Percentiles rank a stretch among this genome's conserved stretches.
phyloP scores from a whole-genome alignment of 176 grass and related monocot species.

The Triticum urartu region DNA sequence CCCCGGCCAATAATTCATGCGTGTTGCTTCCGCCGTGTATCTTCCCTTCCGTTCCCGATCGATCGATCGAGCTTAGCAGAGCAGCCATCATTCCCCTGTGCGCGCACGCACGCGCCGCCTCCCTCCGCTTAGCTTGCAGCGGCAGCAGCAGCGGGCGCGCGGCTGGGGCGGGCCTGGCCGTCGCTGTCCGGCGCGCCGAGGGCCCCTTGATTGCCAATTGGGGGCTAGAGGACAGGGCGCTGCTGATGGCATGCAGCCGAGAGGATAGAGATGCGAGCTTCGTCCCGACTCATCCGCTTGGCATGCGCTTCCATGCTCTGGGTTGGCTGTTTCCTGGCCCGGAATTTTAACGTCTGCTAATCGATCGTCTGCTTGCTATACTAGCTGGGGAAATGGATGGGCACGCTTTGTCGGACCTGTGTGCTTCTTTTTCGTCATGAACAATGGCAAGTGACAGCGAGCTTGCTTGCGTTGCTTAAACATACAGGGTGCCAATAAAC shows the following conservation, averaged over 20 bases:
- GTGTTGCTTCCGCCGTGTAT: slow-evolving; percentile 17
- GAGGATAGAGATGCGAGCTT: slow-evolving; percentile 27
- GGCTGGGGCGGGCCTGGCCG: neutral
- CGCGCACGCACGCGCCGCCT: slow-evolving; percentile 15
- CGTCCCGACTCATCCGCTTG: neutral
- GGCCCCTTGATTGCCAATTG: neutral
- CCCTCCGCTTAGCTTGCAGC: no score
- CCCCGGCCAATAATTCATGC: slow-evolving; percentile 41
- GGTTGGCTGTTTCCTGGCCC: neutral
- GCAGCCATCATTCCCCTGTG: neutral
- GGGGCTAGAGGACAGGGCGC: neutral
- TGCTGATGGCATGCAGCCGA: neutral
- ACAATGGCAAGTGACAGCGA: neutral
- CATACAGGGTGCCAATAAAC: neutral
- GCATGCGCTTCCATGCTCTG: neutral
- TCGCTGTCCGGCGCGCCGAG: slow-evolving; percentile 5
- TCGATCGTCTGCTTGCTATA: neutral
- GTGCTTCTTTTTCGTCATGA: slow-evolving; percentile 8
- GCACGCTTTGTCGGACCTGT: slow-evolving; percentile 14
- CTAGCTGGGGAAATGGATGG: neutral
- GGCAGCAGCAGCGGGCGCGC: no score
- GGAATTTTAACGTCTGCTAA: neutral
- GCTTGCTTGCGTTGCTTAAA: neutral
- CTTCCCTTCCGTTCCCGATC: neutral
- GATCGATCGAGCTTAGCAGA: neutral